Evolutionary conservation across 2,329 filamentous ascomycete genomes (phyloP).

Genomic region (Penicillium sp.): DNA sequence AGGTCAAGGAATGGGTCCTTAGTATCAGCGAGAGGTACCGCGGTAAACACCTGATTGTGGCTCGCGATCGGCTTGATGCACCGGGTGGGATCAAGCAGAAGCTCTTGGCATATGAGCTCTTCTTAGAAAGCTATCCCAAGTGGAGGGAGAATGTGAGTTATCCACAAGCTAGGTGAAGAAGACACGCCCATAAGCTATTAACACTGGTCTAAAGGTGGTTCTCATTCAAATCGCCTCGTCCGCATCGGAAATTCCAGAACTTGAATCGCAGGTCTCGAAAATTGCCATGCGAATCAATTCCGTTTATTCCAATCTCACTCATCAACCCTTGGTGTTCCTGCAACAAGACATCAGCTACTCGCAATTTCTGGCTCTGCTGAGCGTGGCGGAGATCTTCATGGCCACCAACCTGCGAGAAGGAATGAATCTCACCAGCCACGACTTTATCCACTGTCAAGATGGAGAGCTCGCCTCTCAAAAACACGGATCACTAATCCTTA

Average conservation of each 20-base stretch:
- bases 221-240: conserved; percentile 92
- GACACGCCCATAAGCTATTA: conserved; percentile 77
- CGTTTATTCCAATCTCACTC: conserved; percentile 79
- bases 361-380: conserved; percentile 83
- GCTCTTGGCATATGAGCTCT: conserved; percentile 83
- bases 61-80: conserved; percentile 87
- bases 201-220: conserved; percentile 71
- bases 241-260: conserved; percentile 77
- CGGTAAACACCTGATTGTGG: conserved; percentile 85
- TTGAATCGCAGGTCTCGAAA: conserved; percentile 82
- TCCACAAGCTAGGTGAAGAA: conserved; percentile 93
- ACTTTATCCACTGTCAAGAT: conserved; percentile 90
- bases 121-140: conserved; percentile 86
- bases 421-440: conserved; percentile 94
- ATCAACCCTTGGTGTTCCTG: conserved; percentile 87
- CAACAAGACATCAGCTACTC: conserved; percentile 91
- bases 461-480: conserved; percentile 68
- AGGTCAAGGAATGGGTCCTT: conserved; percentile 71
- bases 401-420: conserved; percentile 92
- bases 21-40: conserved; percentile 77
- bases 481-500: conserved; percentile 82
- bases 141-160: conserved; percentile 82
- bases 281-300: conserved; percentile 95
- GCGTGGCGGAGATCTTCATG: conserved; percentile 85
- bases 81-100: conserved; percentile 92